Evolutionary conservation across 345 rosid species (phyloP), one percentile per base, ranked within the genome.

Genomic region (Theobroma cacao): DNA sequence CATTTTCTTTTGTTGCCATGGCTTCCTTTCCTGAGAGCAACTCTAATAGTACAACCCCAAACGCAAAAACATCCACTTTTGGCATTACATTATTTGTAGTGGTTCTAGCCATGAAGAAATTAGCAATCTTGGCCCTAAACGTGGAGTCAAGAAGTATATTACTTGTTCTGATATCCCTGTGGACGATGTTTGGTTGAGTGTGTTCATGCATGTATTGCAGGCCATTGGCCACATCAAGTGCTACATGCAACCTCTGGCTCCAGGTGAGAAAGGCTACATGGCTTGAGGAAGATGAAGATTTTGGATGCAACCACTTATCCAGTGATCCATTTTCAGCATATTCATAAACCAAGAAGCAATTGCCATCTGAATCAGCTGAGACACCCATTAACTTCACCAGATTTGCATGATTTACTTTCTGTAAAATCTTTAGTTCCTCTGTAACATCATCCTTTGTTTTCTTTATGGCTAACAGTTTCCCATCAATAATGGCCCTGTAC

Each of bases 121-220:
- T 91, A 4, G 91, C 80, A 72, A 90, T 84, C 81, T 88, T 88
- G 70, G 92, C 93, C 87, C 82, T 88, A 59, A 87, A 87, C 52
- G 40, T 78, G 62, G 86, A 82, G 77, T 88, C 92, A 0, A 91
- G 82, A 75, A 88, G 90, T 78, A 91, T 79, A 60, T 87, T 91
- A n/a, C 82, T 83, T 26, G 87, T 78, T 48, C 87, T 80, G 72
- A 89, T 87, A 77, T 90, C 89, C 62, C 89, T 74, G 78, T 90
- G 92, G 66, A 84, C 81, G 17, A 90, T 77, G 80, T 86, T 86
- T 2, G 91, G 95, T 77, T 78, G 90, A 65, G 85, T 82, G 79
- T 87, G 93, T 38, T 91, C 93, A 48, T 90, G 93, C 88, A 90
- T 20, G 67, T 90, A 89, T 38, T 88, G 91, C 73, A 91, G 85